Conservation (phyloP, 78 protist species). For the Planoprotostelium fungivorum region DNA sequence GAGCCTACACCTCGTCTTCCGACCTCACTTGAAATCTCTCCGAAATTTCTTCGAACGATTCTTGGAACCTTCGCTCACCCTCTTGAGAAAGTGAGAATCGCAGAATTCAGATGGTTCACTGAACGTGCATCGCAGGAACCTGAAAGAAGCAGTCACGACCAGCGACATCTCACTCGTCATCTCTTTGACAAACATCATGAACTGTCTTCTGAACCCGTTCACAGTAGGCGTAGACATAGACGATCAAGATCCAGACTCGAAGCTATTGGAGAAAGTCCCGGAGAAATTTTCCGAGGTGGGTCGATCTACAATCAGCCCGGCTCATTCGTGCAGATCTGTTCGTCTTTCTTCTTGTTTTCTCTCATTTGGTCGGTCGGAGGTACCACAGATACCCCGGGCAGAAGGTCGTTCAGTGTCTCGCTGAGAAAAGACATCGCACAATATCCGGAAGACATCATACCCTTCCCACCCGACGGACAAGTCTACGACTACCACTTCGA, state of each 20-base stretch:
- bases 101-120: no score
- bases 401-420: conserved; percentile 12
- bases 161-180: conserved; percentile 19
- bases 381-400: conserved; percentile 12
- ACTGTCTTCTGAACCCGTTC: conserved; percentile 26
- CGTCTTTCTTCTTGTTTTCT: conserved; percentile 37
- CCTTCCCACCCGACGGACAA: conserved; percentile 4
- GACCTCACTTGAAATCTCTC: conserved; percentile 5
- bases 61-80: not conserved
- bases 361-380: conserved; percentile 75
- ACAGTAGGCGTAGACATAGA: not conserved
- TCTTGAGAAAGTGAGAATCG: conserved; percentile 23
- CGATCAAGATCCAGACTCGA: not conserved
- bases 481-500: conserved; percentile 15
- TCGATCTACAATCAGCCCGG: not conserved
- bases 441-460: not conserved
- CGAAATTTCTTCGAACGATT: not conserved
- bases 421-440: conserved; percentile 6
- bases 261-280: not conserved
- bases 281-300: not conserved
- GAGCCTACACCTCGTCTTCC: conserved; percentile 8
- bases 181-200: conserved; percentile 37
- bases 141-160: conserved; percentile 21
- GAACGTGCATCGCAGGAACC: conserved; percentile 12
- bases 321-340: not conserved